Conservation (phyloP, 371 early-diverging fungal species). For the Mortierella sp. region DNA sequence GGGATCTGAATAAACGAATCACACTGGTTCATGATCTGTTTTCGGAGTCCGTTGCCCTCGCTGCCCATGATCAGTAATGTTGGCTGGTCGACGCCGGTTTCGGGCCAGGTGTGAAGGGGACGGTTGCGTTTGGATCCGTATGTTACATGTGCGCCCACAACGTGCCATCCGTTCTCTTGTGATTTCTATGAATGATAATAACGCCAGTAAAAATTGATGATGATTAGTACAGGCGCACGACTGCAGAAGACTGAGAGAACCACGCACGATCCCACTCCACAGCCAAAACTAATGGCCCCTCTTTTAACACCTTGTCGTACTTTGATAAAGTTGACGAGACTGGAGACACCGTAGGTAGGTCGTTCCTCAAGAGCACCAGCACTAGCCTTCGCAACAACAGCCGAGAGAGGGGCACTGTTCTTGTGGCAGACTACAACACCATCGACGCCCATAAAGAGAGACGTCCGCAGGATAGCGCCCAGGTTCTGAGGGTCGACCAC, state of each 20-base stretch:
- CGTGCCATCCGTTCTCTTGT: slow-evolving; percentile 66
- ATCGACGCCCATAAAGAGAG: slow-evolving; percentile 71
- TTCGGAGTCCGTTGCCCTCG: slow-evolving; percentile 69
- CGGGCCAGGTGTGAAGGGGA: slow-evolving; percentile 40
- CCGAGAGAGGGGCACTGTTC: slow-evolving; percentile 62
- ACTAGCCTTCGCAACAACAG: slow-evolving; percentile 70
- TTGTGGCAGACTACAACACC: slow-evolving; percentile 64
- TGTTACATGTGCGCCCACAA: slow-evolving; percentile 64
- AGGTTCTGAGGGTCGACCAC: slow-evolving; percentile 76
- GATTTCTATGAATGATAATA: slow-evolving; percentile 23
- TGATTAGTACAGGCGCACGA: too few species aligned
- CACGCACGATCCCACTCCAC: too few species aligned
- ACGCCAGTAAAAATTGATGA: not conserved
- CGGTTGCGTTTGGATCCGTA: slow-evolving; percentile 43
- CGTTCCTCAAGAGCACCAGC: slow-evolving; percentile 72
- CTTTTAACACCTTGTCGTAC: slow-evolving; percentile 22
- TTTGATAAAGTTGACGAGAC: slow-evolving; percentile 61
- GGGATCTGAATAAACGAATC: slow-evolving; percentile 62
- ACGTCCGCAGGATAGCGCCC: slow-evolving; percentile 74
- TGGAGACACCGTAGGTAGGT: slow-evolving; percentile 58
- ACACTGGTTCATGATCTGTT: slow-evolving; percentile 59
- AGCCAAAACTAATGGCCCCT: too few species aligned
- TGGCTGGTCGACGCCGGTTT: slow-evolving; percentile 44
- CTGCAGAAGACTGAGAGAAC: too few species aligned
- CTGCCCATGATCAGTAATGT: slow-evolving; percentile 71